A percentile compares a stretch with the other conserved stretches of the same genome.
Conservation (phyloP, 2,329 filamentous ascomycete genomes). For the Botrytis elliptica region DNA sequence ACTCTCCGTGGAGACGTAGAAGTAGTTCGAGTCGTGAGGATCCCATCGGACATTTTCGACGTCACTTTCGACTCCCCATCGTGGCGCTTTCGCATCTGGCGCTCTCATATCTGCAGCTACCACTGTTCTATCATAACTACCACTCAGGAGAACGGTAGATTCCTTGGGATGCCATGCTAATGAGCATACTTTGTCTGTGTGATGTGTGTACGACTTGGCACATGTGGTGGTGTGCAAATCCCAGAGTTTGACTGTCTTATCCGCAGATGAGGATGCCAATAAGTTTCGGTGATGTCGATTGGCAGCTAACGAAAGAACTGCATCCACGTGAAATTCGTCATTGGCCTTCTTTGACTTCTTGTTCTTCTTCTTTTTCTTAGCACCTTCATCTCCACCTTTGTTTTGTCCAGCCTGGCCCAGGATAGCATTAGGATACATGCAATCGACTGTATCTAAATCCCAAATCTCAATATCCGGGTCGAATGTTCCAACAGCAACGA, state of each 20-base stretch:
- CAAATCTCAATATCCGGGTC: slow-evolving; percentile 98
- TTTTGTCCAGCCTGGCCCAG: slow-evolving; percentile 68
- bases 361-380: slow-evolving; percentile 76
- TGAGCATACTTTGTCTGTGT: slow-evolving; percentile 97
- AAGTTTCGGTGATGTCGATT: slow-evolving; percentile 94
- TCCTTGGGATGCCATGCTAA: slow-evolving; percentile 89
- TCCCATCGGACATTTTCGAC: slow-evolving; percentile 94
- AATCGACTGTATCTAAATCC: slow-evolving; percentile 94
- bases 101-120: slow-evolving; percentile 97
- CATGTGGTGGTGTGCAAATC: slow-evolving; percentile 89
- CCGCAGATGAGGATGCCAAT: slow-evolving; percentile 89
- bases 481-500: slow-evolving; percentile 93
- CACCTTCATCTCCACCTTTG: slow-evolving; percentile 49
- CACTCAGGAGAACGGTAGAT: slow-evolving; percentile 84
- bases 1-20: slow-evolving; percentile 91
- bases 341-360: slow-evolving; percentile 89
- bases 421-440: slow-evolving; percentile 97
- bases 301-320: slow-evolving; percentile 84
- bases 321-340: slow-evolving; percentile 89
- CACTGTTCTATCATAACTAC: slow-evolving; percentile 91
- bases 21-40: slow-evolving; percentile 86
- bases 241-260: slow-evolving; percentile 98
- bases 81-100: slow-evolving; percentile 74
- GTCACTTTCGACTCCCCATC: slow-evolving; percentile 94
- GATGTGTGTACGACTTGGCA: slow-evolving; percentile 92